A percentile compares a stretch with the other conserved stretches of the same genome.
These are phyloP conservation scores for Pseudogymnoascus sp. DNA, from an alignment of 2,329 filamentous ascomycete genomes.

Conservation along the genomic window DNA sequence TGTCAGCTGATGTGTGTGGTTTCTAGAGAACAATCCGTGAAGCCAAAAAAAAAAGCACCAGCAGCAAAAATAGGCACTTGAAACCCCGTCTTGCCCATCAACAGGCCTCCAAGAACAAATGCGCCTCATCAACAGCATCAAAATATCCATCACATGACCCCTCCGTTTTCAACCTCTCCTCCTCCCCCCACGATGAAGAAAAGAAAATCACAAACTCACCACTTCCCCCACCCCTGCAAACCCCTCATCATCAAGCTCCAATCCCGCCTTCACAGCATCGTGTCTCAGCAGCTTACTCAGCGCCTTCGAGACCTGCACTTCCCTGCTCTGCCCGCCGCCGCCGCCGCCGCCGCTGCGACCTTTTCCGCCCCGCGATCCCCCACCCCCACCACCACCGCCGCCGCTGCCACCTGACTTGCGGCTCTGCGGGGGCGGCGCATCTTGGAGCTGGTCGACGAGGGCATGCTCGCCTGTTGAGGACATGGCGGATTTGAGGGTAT, in stretches of 20 bases:
- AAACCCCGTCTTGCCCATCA: not conserved
- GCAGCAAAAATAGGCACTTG: not conserved
- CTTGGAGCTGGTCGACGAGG: not conserved
- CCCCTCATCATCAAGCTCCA: slow-evolving; percentile 51
- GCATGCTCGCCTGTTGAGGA: not conserved
- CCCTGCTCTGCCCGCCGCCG: slow-evolving; percentile 20
- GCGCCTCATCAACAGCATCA: not conserved
- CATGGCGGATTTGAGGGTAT: not conserved
- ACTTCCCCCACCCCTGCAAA: slow-evolving; percentile 52
- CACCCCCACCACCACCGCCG: slow-evolving; percentile 11
- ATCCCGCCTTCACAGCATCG: slow-evolving; percentile 42
- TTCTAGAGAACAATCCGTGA: not conserved
- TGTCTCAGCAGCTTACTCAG: slow-evolving; percentile 29
- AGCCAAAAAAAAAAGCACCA: not conserved
- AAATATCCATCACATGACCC: not conserved
- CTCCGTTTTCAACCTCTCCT: slow-evolving; percentile 1
- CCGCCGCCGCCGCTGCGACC: slow-evolving; percentile 14
- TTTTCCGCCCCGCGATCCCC: slow-evolving; percentile 9
- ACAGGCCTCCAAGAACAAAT: not conserved
- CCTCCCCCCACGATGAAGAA: slow-evolving; percentile 10
- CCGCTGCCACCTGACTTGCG: slow-evolving; percentile 7
- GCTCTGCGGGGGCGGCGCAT: not conserved
- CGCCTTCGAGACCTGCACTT: slow-evolving; percentile 28
- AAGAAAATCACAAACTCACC: slow-evolving; percentile 37
- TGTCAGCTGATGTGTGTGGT: slow-evolving; percentile 5